phyloP scores from a whole-genome alignment of 2,329 filamentous ascomycete species.

The Ophiosphaerella narmari region DNA sequence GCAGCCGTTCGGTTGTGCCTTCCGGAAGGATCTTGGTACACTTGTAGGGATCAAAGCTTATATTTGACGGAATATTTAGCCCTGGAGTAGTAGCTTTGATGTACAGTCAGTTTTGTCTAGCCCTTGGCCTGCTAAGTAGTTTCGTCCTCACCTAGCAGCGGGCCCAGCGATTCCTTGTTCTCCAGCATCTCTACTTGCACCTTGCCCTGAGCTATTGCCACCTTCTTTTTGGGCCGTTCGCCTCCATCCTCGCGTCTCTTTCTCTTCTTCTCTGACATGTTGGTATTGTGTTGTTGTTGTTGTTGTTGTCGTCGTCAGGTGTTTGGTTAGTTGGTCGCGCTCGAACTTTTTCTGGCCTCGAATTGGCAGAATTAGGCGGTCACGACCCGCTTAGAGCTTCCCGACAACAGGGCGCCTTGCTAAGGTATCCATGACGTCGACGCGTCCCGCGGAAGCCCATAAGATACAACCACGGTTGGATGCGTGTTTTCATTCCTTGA shows the following conservation, averaged over 20 bases:
- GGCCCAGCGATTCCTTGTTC: constrained; percentile 54
- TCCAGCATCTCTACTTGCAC: constrained; percentile 54
- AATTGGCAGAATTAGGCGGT: constrained; percentile 17
- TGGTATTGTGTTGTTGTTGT: constrained; percentile 11
- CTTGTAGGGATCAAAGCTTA: constrained; percentile 58
- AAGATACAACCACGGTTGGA: background rate
- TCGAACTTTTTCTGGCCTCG: constrained; percentile 5
- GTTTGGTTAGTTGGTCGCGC: constrained; percentile 9
- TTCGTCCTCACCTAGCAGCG: constrained; percentile 53
- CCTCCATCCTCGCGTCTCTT: constrained; percentile 40
- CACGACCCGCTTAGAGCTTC: constrained; percentile 8
- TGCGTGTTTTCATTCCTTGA: background rate
- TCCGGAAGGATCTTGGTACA: constrained; percentile 34
- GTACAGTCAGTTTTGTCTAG: background rate
- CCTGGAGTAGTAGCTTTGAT: constrained; percentile 49
- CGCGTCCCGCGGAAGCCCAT: constrained; percentile 16
- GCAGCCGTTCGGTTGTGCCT: constrained; percentile 50
- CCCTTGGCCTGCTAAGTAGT: background rate
- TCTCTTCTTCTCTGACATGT: constrained; percentile 46
- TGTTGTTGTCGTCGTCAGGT: constrained; percentile 3
- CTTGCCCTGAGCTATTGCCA: constrained; percentile 46
- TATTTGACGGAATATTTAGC: constrained; percentile 44
- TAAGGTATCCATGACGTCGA: constrained; percentile 15
- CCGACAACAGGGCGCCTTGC: constrained; percentile 1
- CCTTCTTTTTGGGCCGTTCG: constrained; percentile 50